Conservation (phyloP, 1,284 basidiomycete species). For the Singerocomus rubriflavus region DNA sequence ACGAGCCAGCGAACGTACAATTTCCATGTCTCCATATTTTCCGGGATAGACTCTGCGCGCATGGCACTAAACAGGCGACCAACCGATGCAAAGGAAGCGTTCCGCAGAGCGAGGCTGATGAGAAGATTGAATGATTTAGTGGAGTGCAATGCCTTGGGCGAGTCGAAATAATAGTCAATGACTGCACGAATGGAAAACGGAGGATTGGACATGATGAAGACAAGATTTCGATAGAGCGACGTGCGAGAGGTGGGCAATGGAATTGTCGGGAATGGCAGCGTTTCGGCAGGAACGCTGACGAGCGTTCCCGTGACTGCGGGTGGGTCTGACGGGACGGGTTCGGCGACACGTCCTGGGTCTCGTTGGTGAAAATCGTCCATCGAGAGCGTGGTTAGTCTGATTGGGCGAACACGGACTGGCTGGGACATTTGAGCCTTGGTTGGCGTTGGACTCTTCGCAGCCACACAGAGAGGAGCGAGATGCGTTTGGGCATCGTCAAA, state of each 20-base stretch:
- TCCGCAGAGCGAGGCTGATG: constrained; percentile 45
- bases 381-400: constrained; percentile 13
- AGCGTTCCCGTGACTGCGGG: not conserved
- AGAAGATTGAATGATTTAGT: constrained; percentile 54
- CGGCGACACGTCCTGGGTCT: constrained; percentile 13
- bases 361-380: constrained; percentile 5
- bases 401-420: constrained; percentile 2
- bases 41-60: constrained; percentile 35
- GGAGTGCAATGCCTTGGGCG: constrained; percentile 39
- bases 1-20: constrained; percentile 49
- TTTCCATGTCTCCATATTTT: constrained; percentile 46
- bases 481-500: constrained; percentile 21
- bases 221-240: constrained; percentile 46
- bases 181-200: constrained; percentile 36
- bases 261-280: constrained; percentile 2
- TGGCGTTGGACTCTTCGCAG: not conserved
- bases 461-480: not conserved
- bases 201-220: constrained; percentile 34
- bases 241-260: constrained; percentile 23
- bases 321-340: constrained; percentile 5
- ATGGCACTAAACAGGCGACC: constrained; percentile 42
- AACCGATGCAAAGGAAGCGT: constrained; percentile 41
- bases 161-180: constrained; percentile 50
- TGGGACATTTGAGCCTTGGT: not conserved
- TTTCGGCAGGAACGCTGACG: constrained; percentile 6